These are phyloP conservation scores for Nosema granulosis DNA, from an alignment of 371 early-diverging fungal genomes.

Conservation along the genomic window DNA sequence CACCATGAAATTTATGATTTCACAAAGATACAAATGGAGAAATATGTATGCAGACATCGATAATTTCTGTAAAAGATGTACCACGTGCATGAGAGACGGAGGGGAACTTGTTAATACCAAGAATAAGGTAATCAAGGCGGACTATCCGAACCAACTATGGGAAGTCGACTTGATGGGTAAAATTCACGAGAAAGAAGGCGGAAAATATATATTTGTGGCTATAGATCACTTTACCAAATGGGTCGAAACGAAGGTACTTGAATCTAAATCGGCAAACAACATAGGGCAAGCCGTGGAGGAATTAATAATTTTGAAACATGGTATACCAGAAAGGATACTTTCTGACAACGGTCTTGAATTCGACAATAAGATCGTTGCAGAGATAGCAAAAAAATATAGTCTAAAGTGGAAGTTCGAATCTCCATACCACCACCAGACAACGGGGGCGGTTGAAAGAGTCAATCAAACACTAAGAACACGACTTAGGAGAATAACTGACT, in stretches of 20 bases:
- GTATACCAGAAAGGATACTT: conserved; percentile 61
- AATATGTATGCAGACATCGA: conserved; percentile 30
- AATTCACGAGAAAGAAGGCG: conserved; percentile 39
- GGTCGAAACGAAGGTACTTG: conserved; percentile 65
- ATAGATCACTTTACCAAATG: conserved; percentile 67
- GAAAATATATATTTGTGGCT: conserved; percentile 67
- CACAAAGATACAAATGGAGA: conserved; percentile 22
- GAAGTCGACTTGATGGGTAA: conserved; percentile 67
- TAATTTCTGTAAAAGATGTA: conserved; percentile 1
- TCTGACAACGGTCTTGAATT: conserved; percentile 66
- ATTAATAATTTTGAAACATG: conserved; percentile 22
- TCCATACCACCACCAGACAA: conserved; percentile 2
- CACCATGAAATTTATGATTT: conserved; percentile 29
- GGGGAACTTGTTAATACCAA: too few relatives aligned
- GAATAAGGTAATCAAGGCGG: too few relatives aligned
- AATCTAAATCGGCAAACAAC: conserved; percentile 40
- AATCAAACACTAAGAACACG: conserved; percentile 37
- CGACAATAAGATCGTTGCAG: conserved; percentile 2
- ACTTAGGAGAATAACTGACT: not conserved
- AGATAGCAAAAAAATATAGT: not conserved
- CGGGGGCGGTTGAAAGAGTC: conserved; percentile 16
- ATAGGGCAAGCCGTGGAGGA: conserved; percentile 58
- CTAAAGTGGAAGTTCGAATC: not conserved
- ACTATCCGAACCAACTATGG: conserved; percentile 12
- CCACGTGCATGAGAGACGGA: conserved; percentile 9